Percentiles rank a stretch among this genome's conserved stretches.
Evolutionary conservation across 495 filamentous ascomycete genomes (phyloP).

Genomic region (Annulohypoxylon bovei): DNA sequence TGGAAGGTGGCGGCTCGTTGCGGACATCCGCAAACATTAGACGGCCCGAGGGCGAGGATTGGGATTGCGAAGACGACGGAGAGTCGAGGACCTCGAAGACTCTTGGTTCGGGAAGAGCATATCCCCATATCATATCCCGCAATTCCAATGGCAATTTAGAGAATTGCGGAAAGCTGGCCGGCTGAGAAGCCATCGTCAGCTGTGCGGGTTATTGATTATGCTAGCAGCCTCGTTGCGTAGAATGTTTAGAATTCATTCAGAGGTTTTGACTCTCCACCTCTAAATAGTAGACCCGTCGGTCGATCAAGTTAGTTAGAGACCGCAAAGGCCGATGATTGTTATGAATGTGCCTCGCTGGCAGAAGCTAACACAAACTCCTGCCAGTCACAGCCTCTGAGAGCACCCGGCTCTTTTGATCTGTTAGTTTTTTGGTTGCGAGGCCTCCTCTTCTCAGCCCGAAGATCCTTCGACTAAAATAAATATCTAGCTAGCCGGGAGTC

Average conservation of each 20-base stretch:
- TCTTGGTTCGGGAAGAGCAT: conserved; percentile 56
- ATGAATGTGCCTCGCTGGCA: conserved; percentile 19
- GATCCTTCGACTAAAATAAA: conserved; percentile 30
- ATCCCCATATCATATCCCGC: conserved; percentile 53
- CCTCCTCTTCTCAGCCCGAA: conserved; percentile 18
- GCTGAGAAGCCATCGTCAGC: conserved; percentile 24
- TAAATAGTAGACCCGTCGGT: conserved; percentile 21
- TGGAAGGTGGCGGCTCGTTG: conserved; percentile 56
- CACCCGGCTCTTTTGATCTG: conserved; percentile 13
- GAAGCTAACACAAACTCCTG: conserved; percentile 22
- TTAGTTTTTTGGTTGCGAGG: neutral
- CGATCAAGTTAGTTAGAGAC: neutral
- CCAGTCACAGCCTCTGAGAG: conserved; percentile 23
- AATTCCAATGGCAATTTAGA: conserved; percentile 42
- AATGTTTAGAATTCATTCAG: neutral
- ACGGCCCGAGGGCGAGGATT: conserved; percentile 52
- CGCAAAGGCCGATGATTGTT: conserved; percentile 4
- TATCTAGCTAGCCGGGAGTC: neutral
- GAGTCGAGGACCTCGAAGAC: conserved; percentile 61
- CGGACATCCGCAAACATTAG: conserved; percentile 61
- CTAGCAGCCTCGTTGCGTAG: neutral
- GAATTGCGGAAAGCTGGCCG: conserved; percentile 42
- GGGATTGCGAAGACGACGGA: conserved; percentile 51
- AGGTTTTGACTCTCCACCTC: conserved; percentile 3
- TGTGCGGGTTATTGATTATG: neutral